phyloP scores from a whole-genome alignment of 2,329 filamentous ascomycete genomes.

The Aspergillus pseudoterreus region DNA sequence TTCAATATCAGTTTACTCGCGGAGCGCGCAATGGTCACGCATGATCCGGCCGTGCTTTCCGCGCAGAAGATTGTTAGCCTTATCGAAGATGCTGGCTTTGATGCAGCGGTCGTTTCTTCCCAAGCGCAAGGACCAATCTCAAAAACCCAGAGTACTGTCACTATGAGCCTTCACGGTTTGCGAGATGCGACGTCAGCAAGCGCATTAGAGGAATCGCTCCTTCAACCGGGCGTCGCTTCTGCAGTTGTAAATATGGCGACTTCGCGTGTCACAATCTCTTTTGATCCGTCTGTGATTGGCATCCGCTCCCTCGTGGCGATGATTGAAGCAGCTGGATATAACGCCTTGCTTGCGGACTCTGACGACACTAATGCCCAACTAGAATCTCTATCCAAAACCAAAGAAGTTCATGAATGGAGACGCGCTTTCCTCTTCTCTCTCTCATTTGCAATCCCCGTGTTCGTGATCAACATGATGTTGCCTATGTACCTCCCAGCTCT shows the following conservation, averaged over 20 bases:
- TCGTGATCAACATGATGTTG: conserved; percentile 87
- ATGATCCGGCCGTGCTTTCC: conserved; percentile 69
- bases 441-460: conserved; percentile 82
- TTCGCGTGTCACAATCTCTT: conserved; percentile 68
- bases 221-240: conserved; percentile 68
- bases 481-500: conserved; percentile 76
- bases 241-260: conserved; percentile 70
- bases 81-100: conserved; percentile 88
- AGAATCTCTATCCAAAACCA: conserved; percentile 91
- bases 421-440: conserved; percentile 73
- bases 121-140: conserved; percentile 57
- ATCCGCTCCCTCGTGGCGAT: conserved; percentile 77
- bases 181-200: conserved; percentile 68
- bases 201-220: conserved; percentile 66
- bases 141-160: conserved; percentile 58
- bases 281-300: conserved; percentile 68
- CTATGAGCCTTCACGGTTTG: conserved; percentile 81
- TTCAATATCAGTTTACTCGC: conserved; percentile 96
- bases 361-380: conserved; percentile 97
- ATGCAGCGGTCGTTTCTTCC: conserved; percentile 76
- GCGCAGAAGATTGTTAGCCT: conserved; percentile 72
- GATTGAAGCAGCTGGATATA: conserved; percentile 78
- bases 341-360: conserved; percentile 82
- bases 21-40: conserved; percentile 83
- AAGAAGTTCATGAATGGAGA: conserved; percentile 92